phyloP scores from a whole-genome alignment of 371 early-diverging fungal species.

The Rhizopus stolonifer region DNA sequence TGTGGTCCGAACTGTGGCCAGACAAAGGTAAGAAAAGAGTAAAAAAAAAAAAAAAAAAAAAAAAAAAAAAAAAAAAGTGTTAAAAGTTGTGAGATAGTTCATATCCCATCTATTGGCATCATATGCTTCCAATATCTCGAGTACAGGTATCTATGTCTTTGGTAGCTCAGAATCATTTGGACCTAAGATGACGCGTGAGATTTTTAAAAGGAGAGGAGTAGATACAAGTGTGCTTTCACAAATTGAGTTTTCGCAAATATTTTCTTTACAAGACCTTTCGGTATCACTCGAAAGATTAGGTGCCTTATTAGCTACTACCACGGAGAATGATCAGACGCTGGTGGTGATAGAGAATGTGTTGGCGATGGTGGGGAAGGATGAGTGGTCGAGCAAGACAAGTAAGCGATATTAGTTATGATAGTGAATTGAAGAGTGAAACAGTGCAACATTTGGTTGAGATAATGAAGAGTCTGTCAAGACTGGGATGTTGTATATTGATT shows the following conservation, averaged over 20 bases:
- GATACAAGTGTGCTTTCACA: neutral
- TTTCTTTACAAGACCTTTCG: conserved; percentile 1
- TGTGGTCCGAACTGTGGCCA: conserved; percentile 4
- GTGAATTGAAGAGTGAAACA: conserved; percentile 54
- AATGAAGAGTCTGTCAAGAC: neutral
- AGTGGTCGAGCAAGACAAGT: neutral
- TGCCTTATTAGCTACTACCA: conserved; percentile 2
- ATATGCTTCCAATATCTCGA: neutral
- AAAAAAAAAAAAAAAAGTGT: too few species aligned
- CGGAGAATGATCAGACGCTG: neutral
- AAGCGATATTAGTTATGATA: neutral
- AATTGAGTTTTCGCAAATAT: conserved; percentile 6
- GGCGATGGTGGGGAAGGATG: neutral
- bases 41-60: neutral
- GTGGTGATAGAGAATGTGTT: conserved; percentile 1
- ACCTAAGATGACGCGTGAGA: conserved; percentile 3
- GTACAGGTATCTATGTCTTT: conserved; percentile 3
- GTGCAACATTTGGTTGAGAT: neutral
- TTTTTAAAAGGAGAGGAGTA: neutral
- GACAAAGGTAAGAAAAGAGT: neutral
- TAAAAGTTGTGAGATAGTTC: too few species aligned
- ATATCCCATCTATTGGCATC: conserved; percentile 4
- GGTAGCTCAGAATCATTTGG: conserved; percentile 11
- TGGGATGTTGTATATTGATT: neutral
- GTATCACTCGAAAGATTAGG: conserved; percentile 10